Base-by-base conservation (phyloP, 345 rosid genomes). In the Clarkia xantiana region DNA sequence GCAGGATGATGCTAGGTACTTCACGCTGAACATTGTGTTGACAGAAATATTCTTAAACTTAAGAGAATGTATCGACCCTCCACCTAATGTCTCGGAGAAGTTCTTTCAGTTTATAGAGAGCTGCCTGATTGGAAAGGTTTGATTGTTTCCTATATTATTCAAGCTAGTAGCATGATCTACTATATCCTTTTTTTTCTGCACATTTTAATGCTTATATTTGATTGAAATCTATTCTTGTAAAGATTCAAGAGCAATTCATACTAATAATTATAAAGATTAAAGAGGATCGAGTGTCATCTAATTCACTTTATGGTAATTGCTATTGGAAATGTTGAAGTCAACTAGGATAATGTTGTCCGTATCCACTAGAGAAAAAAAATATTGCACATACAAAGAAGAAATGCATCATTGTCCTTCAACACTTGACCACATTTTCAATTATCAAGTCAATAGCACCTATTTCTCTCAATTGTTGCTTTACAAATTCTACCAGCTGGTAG, bases 41-140 rank as follows among this genome's bases (percentile, higher is more conserved):
- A 53, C 94, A 15, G 69, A 78, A 66, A 79, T 79, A 67, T 81
- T 81, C 65, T 71, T 86, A 67, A 75, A 66, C 62, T 68, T 71
- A 40, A 69, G 63, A 50, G 86, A 79, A 55, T 70, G 81, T 73
- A 65, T 78, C 69, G 44, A 44, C 56, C 79, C 81, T 61, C 66
- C 78, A 12, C 51, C 58, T 57, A 70, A 62, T 38, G 40, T 79
- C 55, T 54, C 69, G 51, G 78, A 76, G 58, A 70, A 67, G 57
- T 76, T 65, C 65, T 76, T 90, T 57, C 71, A 62, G 52, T 91
- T 79, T 56, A 54, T 80, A 15, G 87, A 76, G 53, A 64, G 63
- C 58, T 80, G 79, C 16, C 71, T 91, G 67, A 77, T 75, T 54
- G 84, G 69, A 62, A 73, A 78, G 94, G 96, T 82, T 25, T 57